Base-by-base conservation (phyloP, 805 yeast species). In the Naumovozyma baii region DNA sequence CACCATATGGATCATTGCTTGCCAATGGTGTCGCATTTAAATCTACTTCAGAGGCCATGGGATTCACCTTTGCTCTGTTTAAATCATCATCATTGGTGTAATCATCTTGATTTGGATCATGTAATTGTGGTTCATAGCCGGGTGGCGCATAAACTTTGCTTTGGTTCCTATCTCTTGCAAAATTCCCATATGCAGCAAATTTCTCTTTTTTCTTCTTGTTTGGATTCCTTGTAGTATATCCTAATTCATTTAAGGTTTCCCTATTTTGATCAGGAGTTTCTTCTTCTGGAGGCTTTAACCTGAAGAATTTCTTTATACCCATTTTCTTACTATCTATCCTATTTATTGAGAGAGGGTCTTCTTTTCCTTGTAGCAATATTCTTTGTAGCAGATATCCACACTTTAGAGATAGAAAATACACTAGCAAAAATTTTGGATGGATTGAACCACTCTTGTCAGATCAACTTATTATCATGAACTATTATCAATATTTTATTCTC, bases 231-330 rank as follows among this genome's bases (percentile, higher is more conserved):
- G 65, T 62, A 3, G 65, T 52, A 18, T 72, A 59, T 33, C 76
- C 77, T 30, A 66, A 54, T 29, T 64, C 66, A 44, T 61, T 61
- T 47, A 74, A 57, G 14, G 57, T 47, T 12, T 71, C 72, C 31
- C 66, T 55, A 34, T 67, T 62, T 33, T 65, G 64, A 13, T 65
- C 66, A 17, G 61, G 57, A 4, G 67, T 63, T 39, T 66, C 66
- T 50, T 73, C 78, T 38, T 68, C 63, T 12, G 74, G 74, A 15
- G 76, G 69, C 40, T 63, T 73, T 7, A 50, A 50, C 39, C 57
- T 64, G 53, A 72, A 73, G 35, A 70, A 57, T 34, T 66, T 69
- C 50, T 67, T 72, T 39, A 72, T 45, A 13, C 77, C 78, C 78
- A 72, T n/a, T 30, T 15, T 30, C 17, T 13, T 15, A 7, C 8